Percentiles rank a stretch among this genome's conserved stretches.
Evolutionary conservation across 2,329 filamentous ascomycete species (phyloP).

Genomic region (Penicillium italicum): DNA sequence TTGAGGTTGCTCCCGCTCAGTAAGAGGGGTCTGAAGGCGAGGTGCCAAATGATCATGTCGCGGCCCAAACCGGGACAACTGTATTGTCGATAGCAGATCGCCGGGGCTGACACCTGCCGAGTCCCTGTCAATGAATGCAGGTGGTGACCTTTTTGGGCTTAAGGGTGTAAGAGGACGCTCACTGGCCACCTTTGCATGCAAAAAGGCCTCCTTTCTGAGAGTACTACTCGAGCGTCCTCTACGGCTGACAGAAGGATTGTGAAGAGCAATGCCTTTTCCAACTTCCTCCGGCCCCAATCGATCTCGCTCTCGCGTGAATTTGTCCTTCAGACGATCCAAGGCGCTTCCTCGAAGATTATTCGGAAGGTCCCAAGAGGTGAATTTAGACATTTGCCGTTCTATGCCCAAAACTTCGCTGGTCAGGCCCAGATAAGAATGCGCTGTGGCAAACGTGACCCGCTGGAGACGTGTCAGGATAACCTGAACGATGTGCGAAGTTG

Average conservation of each 20-base stretch:
- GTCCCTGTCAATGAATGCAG: slow-evolving; percentile 31
- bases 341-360: slow-evolving; percentile 84
- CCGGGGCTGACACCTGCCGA: slow-evolving; percentile 61
- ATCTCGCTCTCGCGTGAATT: slow-evolving; percentile 81
- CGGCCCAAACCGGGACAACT: slow-evolving; percentile 61
- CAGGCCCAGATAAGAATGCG: slow-evolving; percentile 88
- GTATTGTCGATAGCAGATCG: slow-evolving; percentile 75
- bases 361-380: slow-evolving; percentile 84
- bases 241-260: slow-evolving; percentile 68
- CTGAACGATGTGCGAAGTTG: slow-evolving; percentile 94
- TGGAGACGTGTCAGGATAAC: slow-evolving; percentile 94
- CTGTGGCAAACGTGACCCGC: slow-evolving; percentile 88
- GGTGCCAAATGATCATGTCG: slow-evolving; percentile 44
- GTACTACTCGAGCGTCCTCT: slow-evolving; percentile 69
- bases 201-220: slow-evolving; percentile 72
- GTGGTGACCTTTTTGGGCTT: slow-evolving; percentile 13
- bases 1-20: slow-evolving; percentile 40
- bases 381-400: slow-evolving; percentile 89
- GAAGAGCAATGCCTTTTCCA: slow-evolving; percentile 88
- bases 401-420: slow-evolving; percentile 89
- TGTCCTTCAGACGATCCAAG: slow-evolving; percentile 81
- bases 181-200: slow-evolving; percentile 61
- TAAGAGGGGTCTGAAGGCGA: slow-evolving; percentile 40
- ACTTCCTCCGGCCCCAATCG: slow-evolving; percentile 75
- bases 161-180: slow-evolving; percentile 32